Percentiles rank a stretch among this genome's conserved stretches.
These are phyloP conservation scores for Lactifluus echinatus DNA, from an alignment of 768 basidiomycete genomes.

Conservation along the genomic window DNA sequence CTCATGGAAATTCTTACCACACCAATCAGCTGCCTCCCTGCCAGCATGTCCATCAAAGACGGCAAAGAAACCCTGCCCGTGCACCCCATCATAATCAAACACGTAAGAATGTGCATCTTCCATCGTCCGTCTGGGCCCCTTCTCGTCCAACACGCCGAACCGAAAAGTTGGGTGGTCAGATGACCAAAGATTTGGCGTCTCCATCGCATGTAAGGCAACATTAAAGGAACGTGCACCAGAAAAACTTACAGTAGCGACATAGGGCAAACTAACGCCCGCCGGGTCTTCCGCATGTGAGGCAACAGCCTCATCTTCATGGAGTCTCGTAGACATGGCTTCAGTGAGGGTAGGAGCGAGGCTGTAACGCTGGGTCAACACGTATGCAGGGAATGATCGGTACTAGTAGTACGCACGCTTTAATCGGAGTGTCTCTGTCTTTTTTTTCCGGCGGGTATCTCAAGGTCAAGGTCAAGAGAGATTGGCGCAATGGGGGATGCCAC, in stretches of 20 bases:
- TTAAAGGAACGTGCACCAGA: not conserved
- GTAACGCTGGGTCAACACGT: not conserved
- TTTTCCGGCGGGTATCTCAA: too few species aligned
- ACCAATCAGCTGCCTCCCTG: slow-evolving; percentile 99
- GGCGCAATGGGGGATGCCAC: too few species aligned
- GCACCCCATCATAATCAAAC: slow-evolving; percentile 83
- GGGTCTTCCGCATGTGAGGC: slow-evolving; percentile 5
- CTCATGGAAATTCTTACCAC: slow-evolving; percentile 92
- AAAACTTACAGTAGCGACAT: slow-evolving; percentile 17
- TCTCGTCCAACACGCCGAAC: slow-evolving; percentile 69
- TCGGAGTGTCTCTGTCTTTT: not conserved
- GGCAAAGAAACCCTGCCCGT: slow-evolving; percentile 96
- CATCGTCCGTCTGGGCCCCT: slow-evolving; percentile 87
- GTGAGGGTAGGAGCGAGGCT: not conserved
- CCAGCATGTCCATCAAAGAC: slow-evolving; percentile 99
- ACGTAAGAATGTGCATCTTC: slow-evolving; percentile 97
- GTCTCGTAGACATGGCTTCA: not conserved
- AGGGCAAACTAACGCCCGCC: slow-evolving; percentile 2
- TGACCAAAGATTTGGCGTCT: slow-evolving; percentile 75
- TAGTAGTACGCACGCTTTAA: slow-evolving; percentile 2
- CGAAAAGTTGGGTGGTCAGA: slow-evolving; percentile 44
- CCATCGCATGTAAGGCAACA: slow-evolving; percentile 6
- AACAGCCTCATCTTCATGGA: not conserved
- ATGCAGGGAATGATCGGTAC: not conserved
- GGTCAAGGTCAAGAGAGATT: not conserved